Evolutionary conservation across 768 basidiomycete genomes (phyloP), one percentile per base, ranked within the genome.

Genomic region (Vishniacozyma victoriae): DNA sequence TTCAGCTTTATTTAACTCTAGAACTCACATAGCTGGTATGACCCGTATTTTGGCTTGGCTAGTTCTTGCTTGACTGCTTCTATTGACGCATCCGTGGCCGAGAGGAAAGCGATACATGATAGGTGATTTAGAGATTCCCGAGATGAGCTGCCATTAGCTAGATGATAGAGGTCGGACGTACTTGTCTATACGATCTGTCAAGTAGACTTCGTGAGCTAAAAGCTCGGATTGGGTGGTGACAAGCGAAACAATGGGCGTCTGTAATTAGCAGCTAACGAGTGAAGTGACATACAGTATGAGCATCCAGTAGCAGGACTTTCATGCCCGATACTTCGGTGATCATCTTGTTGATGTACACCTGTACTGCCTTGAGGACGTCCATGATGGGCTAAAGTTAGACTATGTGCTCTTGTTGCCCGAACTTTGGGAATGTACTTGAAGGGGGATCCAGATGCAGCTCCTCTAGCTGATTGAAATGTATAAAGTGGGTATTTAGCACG

Each of bases 1-100:
- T n/a, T 12, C 45, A 29, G 24, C 46, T 35, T 46, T n/a, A 3
- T 5, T 14, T 26, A 24, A 7, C 11, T 11, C 18, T 20, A 24
- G 3, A 77, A 89, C 93, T 85, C 81, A 97, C 93, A 99, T 69
- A 99, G 76, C 78, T 93, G 97, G 75, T 99, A 99, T 75, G 91
- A 90, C 70, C 91, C 91, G 64, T 97, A 99, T 73, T 86, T 86
- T 9, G 92, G 93, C 63, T 89, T 85, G 29, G 78, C 78, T 26
- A 99, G 77, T 67, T 99, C 95, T 46, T 79, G 76, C 57, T 85
- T 85, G 46, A 96, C 77, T 20, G 85, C 85, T 46, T 82, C 82
- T 27, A 99, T 75, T 65, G 87, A 91, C 24, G 84, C 82, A 40
- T 87, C 83, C 47, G 78, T 85, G 31, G 82, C 83, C 43, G 89